These are phyloP conservation scores for Cryptococcus maquisensis DNA, from an alignment of 1,284 basidiomycete genomes.

Conservation along the genomic window DNA sequence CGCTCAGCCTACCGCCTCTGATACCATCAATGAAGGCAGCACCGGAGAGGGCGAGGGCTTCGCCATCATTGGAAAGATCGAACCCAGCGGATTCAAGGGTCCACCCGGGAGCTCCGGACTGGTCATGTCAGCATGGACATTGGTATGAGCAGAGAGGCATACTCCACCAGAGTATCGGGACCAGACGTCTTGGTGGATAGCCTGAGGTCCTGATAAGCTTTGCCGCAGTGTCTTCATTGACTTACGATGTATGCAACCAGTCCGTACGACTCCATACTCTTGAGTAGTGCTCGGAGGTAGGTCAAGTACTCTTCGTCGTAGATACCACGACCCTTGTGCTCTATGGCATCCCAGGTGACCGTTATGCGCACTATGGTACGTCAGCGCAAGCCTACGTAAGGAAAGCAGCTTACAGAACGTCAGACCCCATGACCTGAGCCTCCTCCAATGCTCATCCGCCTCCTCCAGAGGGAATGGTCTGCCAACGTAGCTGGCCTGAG, in stretches of 20 bases:
- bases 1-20: slow-evolving; percentile 49
- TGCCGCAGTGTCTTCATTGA: slow-evolving; percentile 34
- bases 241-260: slow-evolving; percentile 78
- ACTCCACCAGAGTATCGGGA: slow-evolving; percentile 83
- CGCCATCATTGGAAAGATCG: slow-evolving; percentile 55
- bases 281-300: slow-evolving; percentile 71
- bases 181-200: slow-evolving; percentile 90
- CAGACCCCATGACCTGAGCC: slow-evolving; percentile 77
- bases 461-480: slow-evolving; percentile 78
- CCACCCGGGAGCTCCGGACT: slow-evolving; percentile 86
- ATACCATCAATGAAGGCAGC: slow-evolving; percentile 81
- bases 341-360: slow-evolving; percentile 94
- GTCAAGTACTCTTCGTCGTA: slow-evolving; percentile 79
- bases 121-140: background rate
- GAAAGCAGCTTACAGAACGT: slow-evolving; percentile 62
- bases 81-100: slow-evolving; percentile 76
- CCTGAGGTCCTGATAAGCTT: slow-evolving; percentile 30
- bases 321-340: slow-evolving; percentile 79
- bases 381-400: background rate
- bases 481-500: slow-evolving; percentile 70
- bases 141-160: slow-evolving; percentile 22
- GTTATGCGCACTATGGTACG: slow-evolving; percentile 69
- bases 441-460: slow-evolving; percentile 73
- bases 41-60: slow-evolving; percentile 68
- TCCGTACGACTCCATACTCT: slow-evolving; percentile 73